These are phyloP conservation scores for Fraxinus cuspidata DNA, from an alignment of 257 asterid genomes.

Conservation along the genomic window DNA sequence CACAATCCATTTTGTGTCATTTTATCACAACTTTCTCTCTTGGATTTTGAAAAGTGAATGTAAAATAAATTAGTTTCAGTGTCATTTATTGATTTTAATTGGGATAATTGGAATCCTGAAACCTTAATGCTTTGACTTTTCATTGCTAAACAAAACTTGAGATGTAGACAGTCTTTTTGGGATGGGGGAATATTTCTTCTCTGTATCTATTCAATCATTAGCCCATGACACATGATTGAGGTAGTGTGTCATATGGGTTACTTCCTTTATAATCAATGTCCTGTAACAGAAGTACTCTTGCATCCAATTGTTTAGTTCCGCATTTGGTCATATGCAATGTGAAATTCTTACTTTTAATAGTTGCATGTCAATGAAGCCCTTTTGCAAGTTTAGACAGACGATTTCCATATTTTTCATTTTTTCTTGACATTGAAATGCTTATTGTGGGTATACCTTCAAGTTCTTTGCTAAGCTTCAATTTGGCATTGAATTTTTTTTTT, in stretches of 20 bases:
- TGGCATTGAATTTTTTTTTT: constrained; percentile 1
- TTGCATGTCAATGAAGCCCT: constrained; percentile 13
- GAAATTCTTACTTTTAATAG: constrained; percentile 12
- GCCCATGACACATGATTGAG: not conserved
- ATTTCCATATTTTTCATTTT: constrained; percentile 11
- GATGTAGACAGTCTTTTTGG: not conserved
- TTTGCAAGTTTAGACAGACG: not conserved
- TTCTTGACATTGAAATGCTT: constrained; percentile 17
- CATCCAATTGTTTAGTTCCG: not conserved
- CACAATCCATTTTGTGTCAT: not conserved
- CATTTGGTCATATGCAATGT: constrained; percentile 7
- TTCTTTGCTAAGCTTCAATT: constrained; percentile 20
- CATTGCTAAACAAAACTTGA: not conserved
- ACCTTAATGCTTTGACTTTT: constrained; percentile 10
- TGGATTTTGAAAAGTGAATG: constrained; percentile 7
- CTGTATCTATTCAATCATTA: not conserved
- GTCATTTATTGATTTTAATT: constrained; percentile 5
- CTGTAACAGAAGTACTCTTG: not conserved
- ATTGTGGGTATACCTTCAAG: not conserved
- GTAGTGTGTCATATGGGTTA: not conserved
- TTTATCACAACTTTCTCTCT: not conserved
- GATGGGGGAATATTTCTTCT: not conserved
- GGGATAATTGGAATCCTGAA: not conserved
- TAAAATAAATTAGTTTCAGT: constrained; percentile 2
- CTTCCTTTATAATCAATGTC: not conserved